Evolutionary conservation across 192 early-diverging fungal genomes (phyloP).

Genomic region (Entrophospora sp.): DNA sequence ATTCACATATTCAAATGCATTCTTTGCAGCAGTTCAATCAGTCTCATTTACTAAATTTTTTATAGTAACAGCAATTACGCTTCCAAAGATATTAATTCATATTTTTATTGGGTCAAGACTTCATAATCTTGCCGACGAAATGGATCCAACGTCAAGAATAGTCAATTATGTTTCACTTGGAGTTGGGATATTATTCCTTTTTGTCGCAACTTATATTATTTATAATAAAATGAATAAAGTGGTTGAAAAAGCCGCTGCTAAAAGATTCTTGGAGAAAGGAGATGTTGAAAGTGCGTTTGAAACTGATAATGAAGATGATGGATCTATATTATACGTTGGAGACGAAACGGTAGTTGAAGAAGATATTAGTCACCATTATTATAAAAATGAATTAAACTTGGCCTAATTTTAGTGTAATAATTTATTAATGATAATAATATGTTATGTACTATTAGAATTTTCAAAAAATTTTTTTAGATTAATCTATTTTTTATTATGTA

Average conservation of each 20-base stretch:
- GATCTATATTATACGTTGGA: too few relatives aligned
- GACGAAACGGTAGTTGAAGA: too few relatives aligned
- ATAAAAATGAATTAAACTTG: too few relatives aligned
- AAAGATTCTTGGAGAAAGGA: neutral
- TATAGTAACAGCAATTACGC: neutral
- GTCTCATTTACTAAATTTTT: neutral
- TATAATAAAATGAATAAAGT: neutral
- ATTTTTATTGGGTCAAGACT: constrained; percentile 7
- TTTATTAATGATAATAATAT: too few relatives aligned
- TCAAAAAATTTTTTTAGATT: too few relatives aligned
- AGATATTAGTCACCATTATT: too few relatives aligned
- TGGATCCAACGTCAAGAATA: neutral
- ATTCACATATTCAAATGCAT: constrained; percentile 12
- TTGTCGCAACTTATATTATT: neutral
- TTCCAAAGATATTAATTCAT: constrained; percentile 2
- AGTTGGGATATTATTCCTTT: neutral
- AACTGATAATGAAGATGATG: too few relatives aligned
- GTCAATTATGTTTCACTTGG: neutral
- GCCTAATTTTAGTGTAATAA: too few relatives aligned
- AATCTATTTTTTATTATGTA: too few relatives aligned
- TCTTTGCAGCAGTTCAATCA: neutral
- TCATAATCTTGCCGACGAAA: neutral
- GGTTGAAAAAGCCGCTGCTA: neutral
- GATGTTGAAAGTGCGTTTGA: neutral
- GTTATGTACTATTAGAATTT: too few relatives aligned